Conservation (phyloP, 108 stramenopile species). For the Aurantiochytrium sp. region DNA sequence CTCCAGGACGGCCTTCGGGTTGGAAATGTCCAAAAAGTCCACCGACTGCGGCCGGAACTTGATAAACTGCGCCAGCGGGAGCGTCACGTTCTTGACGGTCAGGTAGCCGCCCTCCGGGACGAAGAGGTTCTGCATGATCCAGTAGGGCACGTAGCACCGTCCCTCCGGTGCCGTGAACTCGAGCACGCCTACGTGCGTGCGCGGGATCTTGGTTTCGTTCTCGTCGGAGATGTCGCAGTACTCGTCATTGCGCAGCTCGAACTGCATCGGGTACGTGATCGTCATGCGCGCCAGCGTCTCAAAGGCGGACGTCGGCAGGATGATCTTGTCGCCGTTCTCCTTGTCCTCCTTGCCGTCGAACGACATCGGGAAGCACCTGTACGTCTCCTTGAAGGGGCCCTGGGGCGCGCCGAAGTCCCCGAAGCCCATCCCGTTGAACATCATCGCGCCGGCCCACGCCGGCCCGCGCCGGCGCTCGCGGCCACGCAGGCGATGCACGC, state of each 20-base stretch:
- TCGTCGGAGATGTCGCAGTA: not conserved
- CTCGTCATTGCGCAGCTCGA: constrained; percentile 57
- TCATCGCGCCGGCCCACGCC: constrained; percentile 27
- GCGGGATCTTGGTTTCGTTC: not conserved
- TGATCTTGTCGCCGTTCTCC: constrained; percentile 89
- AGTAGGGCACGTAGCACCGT: constrained; percentile 92
- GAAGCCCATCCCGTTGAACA: not conserved
- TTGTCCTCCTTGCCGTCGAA: constrained; percentile 32
- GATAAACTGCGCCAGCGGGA: constrained; percentile 91
- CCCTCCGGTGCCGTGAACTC: constrained; percentile 99
- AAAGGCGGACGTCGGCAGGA: constrained; percentile 92
- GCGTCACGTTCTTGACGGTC: constrained; percentile 83
- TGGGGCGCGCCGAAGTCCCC: not conserved
- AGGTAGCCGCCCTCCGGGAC: constrained; percentile 82
- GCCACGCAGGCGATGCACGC: no score
- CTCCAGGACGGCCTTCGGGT: constrained; percentile 95
- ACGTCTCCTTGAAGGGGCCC: not conserved
- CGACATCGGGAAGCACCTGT: constrained; percentile 14
- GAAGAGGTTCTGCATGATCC: constrained; percentile 97
- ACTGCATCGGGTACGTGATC: constrained; percentile 83
- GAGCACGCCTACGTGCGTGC: constrained; percentile 90
- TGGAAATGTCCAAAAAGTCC: constrained; percentile 97
- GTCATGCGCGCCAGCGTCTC: constrained; percentile 80
- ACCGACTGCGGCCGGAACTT: constrained; percentile 96
- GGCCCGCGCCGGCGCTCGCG: no score